Evolutionary conservation across 2,329 filamentous ascomycete genomes (phyloP).

Genomic region (Penicillium sp.): DNA sequence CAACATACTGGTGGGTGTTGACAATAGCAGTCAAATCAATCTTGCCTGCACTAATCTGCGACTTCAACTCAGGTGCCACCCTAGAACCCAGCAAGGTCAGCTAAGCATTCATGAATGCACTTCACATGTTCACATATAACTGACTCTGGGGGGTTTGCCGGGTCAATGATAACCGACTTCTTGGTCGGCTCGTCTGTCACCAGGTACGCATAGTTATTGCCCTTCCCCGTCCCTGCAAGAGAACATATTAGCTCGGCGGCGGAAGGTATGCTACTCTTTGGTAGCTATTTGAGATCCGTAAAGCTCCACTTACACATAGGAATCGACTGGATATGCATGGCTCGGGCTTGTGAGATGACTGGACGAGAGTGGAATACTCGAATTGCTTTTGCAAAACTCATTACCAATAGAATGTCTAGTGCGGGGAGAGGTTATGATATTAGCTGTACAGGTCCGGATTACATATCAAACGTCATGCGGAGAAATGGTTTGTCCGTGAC

Average conservation of each 20-base stretch:
- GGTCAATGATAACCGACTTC: slow-evolving; percentile 53
- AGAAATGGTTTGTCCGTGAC: not conserved
- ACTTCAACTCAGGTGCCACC: slow-evolving; percentile 66
- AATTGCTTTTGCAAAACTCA: slow-evolving; percentile 30
- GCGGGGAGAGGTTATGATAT: slow-evolving; percentile 14
- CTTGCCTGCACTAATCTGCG: slow-evolving; percentile 67
- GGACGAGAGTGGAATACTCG: slow-evolving; percentile 15
- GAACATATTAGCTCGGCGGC: not conserved
- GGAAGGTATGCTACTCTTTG: not conserved
- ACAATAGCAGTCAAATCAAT: slow-evolving; percentile 88
- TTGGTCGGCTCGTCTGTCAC: slow-evolving; percentile 52
- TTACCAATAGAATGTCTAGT: slow-evolving; percentile 18
- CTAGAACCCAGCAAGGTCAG: slow-evolving; percentile 37
- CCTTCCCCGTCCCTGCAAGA: slow-evolving; percentile 36
- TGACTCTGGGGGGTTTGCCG: slow-evolving; percentile 53
- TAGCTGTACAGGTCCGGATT: slow-evolving; percentile 5
- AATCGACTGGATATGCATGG: slow-evolving; percentile 55
- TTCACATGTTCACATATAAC: slow-evolving; percentile 14
- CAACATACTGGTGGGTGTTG: slow-evolving; percentile 90
- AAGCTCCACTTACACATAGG: slow-evolving; percentile 50
- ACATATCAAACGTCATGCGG: slow-evolving; percentile 14
- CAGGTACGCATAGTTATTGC: slow-evolving; percentile 56
- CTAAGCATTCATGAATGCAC: not conserved
- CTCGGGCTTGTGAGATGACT: slow-evolving; percentile 21
- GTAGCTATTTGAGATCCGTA: not conserved